A percentile compares a stretch with the other conserved stretches of the same genome.
phyloP scores from a whole-genome alignment of 2,329 filamentous ascomycete genomes.

The Ceratocystiopsis sp. region DNA sequence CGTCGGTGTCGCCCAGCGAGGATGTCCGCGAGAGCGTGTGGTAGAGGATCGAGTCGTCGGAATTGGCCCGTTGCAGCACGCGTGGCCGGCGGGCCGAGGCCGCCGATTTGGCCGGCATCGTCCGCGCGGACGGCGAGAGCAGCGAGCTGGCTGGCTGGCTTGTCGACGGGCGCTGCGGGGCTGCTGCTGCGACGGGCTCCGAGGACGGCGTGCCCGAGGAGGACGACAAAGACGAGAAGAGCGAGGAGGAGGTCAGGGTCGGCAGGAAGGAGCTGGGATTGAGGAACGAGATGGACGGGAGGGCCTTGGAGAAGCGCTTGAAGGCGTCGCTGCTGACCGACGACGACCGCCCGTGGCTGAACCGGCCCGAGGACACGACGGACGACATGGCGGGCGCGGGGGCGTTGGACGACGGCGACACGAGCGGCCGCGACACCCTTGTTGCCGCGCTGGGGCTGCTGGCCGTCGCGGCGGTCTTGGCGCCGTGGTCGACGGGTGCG shows the following conservation, averaged over 20 bases:
- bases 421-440: too few relatives aligned
- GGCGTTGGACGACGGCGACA: background rate
- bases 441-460: too few relatives aligned
- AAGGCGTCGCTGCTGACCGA: conserved; percentile 41
- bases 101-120: background rate
- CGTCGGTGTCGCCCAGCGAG: conserved; percentile 67
- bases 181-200: background rate
- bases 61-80: conserved; percentile 42
- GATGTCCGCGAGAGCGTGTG: conserved; percentile 62
- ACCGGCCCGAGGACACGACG: conserved; percentile 1
- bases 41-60: conserved; percentile 65
- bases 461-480: too few relatives aligned
- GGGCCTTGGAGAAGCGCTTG: conserved; percentile 36
- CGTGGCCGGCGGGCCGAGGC: conserved; percentile 13
- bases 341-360: conserved; percentile 29
- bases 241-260: conserved; percentile 19
- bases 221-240: conserved; percentile 20
- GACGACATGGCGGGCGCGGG: conserved; percentile 3
- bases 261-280: conserved; percentile 19
- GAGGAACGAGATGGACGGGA: conserved; percentile 37
- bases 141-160: too few relatives aligned
- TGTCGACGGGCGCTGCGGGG: too few relatives aligned
- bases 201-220: conserved; percentile 6
- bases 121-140: background rate
- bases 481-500: too few relatives aligned